Evolutionary conservation across 345 rosid genomes (phyloP).

Genomic region (Gynandropsis gynandra): DNA sequence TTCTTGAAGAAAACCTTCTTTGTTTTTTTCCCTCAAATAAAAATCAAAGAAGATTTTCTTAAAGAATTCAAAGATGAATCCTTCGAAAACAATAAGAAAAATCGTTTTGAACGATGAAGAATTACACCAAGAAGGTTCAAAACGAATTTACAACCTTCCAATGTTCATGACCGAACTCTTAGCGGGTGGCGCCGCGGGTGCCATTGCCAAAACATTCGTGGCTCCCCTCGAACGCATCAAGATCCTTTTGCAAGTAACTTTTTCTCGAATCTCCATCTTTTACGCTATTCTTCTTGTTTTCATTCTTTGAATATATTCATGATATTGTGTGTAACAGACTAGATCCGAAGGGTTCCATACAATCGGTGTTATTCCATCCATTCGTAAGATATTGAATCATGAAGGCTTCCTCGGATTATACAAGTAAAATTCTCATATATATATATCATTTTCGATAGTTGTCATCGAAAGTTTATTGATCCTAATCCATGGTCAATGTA

Average conservation of each 20-base stretch:
- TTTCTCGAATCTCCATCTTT: not conserved
- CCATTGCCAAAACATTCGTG: slow-evolving; percentile 78
- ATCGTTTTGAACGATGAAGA: too few relatives aligned
- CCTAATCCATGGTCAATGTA: too few relatives aligned
- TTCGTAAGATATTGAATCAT: slow-evolving; percentile 62
- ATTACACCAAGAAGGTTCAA: too few relatives aligned
- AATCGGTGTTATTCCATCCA: slow-evolving; percentile 63
- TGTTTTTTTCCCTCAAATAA: too few relatives aligned
- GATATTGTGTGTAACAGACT: slow-evolving; percentile 41
- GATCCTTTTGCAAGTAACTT: slow-evolving; percentile 76
- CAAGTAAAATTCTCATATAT: slow-evolving; percentile 38
- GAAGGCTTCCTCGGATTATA: slow-evolving; percentile 87
- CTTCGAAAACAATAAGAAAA: too few relatives aligned
- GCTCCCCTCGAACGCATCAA: slow-evolving; percentile 89
- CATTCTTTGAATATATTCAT: not conserved
- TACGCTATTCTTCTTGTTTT: too few relatives aligned
- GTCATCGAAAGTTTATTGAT: not conserved
- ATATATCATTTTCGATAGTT: too few relatives aligned
- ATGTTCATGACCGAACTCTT: slow-evolving; percentile 77
- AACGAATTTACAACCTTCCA: slow-evolving; percentile 36
- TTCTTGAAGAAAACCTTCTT: too few relatives aligned
- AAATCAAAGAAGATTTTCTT: too few relatives aligned
- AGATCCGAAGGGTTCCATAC: slow-evolving; percentile 75
- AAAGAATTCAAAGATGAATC: too few relatives aligned
- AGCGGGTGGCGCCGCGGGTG: slow-evolving; percentile 96